Percentiles rank a stretch among this genome's conserved stretches.
These are phyloP conservation scores for Trifolium repens DNA, from an alignment of 306 rosid species.

Conservation along the genomic window DNA sequence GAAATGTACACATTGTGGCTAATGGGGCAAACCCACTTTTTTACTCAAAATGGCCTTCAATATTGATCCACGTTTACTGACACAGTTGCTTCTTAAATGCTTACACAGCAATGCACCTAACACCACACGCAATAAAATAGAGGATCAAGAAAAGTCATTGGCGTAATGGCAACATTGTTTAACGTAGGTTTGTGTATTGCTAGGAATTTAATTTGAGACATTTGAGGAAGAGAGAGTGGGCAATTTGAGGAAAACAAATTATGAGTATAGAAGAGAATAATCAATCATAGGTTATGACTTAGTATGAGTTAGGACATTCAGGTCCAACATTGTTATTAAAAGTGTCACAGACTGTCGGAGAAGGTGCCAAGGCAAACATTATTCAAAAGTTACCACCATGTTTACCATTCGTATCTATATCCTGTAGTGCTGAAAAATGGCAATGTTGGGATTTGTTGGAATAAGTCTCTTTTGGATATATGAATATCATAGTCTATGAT, in stretches of 20 bases:
- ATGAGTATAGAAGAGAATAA: slow-evolving; percentile 39
- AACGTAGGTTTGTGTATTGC: neutral
- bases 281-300: slow-evolving; percentile 5
- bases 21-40: slow-evolving; percentile 20
- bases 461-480: too few relatives aligned
- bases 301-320: slow-evolving; percentile 18
- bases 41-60: slow-evolving; percentile 1
- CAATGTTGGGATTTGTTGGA: too few relatives aligned
- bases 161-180: slow-evolving; percentile 26
- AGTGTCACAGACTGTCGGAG: slow-evolving; percentile 41
- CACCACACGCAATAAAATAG: slow-evolving; percentile 26
- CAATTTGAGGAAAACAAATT: neutral
- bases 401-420: neutral
- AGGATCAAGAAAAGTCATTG: neutral
- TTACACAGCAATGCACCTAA: slow-evolving; percentile 20
- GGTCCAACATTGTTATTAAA: slow-evolving; percentile 35
- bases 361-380: slow-evolving; percentile 30
- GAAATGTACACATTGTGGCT: slow-evolving; percentile 5
- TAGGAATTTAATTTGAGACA: slow-evolving; percentile 22
- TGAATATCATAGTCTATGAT: too few relatives aligned
- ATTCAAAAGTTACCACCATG: slow-evolving; percentile 17
- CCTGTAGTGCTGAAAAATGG: too few relatives aligned
- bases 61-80: slow-evolving; percentile 7
- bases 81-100: slow-evolving; percentile 17
- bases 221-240: slow-evolving; percentile 1